Conservation (phyloP, 23 red algal genomes). For the Porphyridium purpureum region DNA sequence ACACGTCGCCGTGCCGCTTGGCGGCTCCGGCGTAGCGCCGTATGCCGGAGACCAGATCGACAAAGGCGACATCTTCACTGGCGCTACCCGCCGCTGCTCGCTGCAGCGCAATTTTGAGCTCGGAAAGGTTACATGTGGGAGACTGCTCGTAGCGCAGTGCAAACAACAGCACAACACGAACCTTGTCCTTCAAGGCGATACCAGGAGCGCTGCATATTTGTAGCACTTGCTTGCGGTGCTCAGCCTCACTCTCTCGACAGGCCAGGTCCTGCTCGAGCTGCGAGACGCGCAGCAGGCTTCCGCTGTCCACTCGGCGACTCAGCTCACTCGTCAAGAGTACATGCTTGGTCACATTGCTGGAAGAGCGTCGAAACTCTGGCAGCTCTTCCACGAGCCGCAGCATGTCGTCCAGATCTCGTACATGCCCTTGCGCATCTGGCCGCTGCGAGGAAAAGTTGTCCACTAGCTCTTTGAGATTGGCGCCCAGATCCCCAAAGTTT, state of each 20-base stretch:
- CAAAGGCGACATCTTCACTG: conserved; percentile 20
- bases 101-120: conserved; percentile 26
- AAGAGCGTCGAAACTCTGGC: conserved; percentile 74
- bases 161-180: conserved; percentile 61
- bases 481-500: conserved; percentile 93
- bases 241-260: conserved; percentile 57
- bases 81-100: conserved; percentile 9
- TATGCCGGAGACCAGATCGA: conserved; percentile 3
- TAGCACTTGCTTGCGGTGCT: conserved; percentile 68
- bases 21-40: conserved; percentile 51
- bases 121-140: conserved; percentile 12
- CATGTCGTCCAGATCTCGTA: conserved; percentile 76
- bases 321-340: conserved; percentile 69
- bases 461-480: conserved; percentile 48
- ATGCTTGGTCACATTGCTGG: conserved; percentile 78
- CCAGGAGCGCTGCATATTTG: conserved; percentile 21
- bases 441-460: conserved; percentile 76
- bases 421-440: not conserved
- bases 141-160: conserved; percentile 63
- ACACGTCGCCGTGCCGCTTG: conserved; percentile 64
- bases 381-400: conserved; percentile 68
- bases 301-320: conserved; percentile 41
- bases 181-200: conserved; percentile 35
- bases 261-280: conserved; percentile 94
- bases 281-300: conserved; percentile 54